Evolutionary conservation across 2,329 filamentous ascomycete genomes (phyloP), one percentile per base, ranked within the genome.

Genomic region (Ampelomyces quisqualis): DNA sequence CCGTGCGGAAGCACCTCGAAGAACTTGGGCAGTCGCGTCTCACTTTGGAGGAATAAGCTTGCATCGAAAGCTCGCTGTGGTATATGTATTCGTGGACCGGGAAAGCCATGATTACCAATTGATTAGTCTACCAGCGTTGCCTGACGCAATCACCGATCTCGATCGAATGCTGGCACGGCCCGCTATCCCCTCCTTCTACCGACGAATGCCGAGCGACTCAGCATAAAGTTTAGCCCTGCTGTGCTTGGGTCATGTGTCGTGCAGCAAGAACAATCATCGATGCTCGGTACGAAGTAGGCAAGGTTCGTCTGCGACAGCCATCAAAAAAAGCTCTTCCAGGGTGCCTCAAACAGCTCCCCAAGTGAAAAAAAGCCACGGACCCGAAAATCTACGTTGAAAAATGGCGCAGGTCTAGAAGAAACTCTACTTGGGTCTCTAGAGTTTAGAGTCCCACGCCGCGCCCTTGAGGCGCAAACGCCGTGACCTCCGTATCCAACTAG

Each of bases 181-280:
- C 34, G 34, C 17, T 35, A 26, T 10, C 23, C 9, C 23, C 23
- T 39, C 33, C 45, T 19, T 19, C 23, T 34, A 23, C 40, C 38
- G 32, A 38, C 18, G 43, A 41, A 40, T 50, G 38, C 46, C 20
- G 39, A 40, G 22, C 26, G 22, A 33, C 21, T 23, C 29, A 21
- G 31, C 27, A 43, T 45, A 45, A 40, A 38, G 46, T 54, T 51
- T 45, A 20, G 42, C 15, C 49, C 30, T 35, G 38, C 14, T 37
- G 43, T 26, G 33, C 4, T 26, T 10, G 23, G 10, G 23, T 49
- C 49, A 48, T 55, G 55, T 51, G 48, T 53, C 46, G 46, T 51
- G 53, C 48, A 52, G 23, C 23, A 10, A 26, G n/a, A n/a, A n/a
- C n/a, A n/a, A n/a, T n/a, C n/a, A n/a, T n/a, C n/a, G n/a, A n/a